Conservation (phyloP, 2,329 filamentous ascomycete species). For the Epichloe festucae region DNA sequence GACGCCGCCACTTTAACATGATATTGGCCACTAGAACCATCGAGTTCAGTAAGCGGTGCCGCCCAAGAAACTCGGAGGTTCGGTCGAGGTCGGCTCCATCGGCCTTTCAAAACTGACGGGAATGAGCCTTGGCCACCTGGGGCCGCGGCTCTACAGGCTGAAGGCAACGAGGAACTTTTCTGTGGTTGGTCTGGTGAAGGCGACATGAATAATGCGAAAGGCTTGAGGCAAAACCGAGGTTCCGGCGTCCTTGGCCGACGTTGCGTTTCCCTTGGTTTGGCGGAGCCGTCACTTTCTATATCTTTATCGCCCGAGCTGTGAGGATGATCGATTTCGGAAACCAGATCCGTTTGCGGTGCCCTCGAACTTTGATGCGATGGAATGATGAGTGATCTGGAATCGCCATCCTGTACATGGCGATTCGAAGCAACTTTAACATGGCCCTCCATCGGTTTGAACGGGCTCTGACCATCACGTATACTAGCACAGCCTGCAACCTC, state of each 20-base stretch:
- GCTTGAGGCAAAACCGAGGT: slow-evolving; percentile 34
- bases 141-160: not conserved
- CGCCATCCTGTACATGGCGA: not conserved
- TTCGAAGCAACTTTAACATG: not conserved
- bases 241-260: slow-evolving; percentile 28
- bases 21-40: not conserved
- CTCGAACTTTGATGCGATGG: slow-evolving; percentile 11
- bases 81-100: slow-evolving; percentile 2
- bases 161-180: not conserved
- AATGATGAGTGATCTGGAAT: not conserved
- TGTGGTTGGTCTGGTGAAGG: slow-evolving; percentile 29
- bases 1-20: not conserved
- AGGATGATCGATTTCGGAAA: not conserved
- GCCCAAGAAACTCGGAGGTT: slow-evolving; percentile 4
- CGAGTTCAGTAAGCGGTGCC: not conserved
- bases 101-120: slow-evolving; percentile 22
- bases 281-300: not conserved
- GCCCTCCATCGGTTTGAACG: not conserved
- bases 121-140: slow-evolving; percentile 5
- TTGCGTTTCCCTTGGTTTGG: not conserved
- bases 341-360: not conserved
- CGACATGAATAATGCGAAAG: slow-evolving; percentile 39
- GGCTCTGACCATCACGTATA: not conserved
- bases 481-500: not conserved
- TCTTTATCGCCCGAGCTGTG: not conserved